Base-by-base conservation (phyloP, 106 monocot genomes). In the Allium fistulosum region DNA sequence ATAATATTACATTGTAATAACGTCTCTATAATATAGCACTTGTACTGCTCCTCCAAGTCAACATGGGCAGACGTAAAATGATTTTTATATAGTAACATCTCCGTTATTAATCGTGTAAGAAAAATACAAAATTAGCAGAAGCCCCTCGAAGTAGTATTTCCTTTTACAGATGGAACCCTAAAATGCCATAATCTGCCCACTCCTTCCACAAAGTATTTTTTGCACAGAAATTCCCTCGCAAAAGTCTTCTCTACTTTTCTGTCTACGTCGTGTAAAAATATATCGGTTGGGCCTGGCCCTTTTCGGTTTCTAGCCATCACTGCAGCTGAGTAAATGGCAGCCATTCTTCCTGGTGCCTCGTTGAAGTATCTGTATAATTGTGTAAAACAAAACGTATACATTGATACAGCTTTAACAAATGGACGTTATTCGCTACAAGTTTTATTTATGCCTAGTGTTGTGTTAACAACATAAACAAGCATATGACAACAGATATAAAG, bases 141-240 rank as follows among this genome's bases (percentile, higher is more conserved):
- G 9, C 55, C 53, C 53, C 69, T 26, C 15, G 55, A 26, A 17
- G 52, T 74, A 8, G 48, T 58, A 49, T 74, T 80, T 7, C 18
- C 69, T 15, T 67, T 71, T 45, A 50, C 75, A 51, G 83, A 72
- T 16, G 87, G 91, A 55, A 94, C 87, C 28, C 67, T 50, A 75
- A 94, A 94, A 62, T 94, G 94, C 94, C 94, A 91, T 13, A 94
- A 72, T 50, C 94, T 67, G 1, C 85, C 85, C 4, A 59, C 16
- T 5, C 70, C 79, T 1, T 74, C 74, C 22, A 94, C 88, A 46
- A 72, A 68, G 63, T 87, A 69, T 83, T 83, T 83, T 8, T 88
- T 71, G 79, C 92, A 93, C 8, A 93, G 66, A 28, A 88, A 93
- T 85, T 93, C 93, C 73, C 51, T 37, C 4, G 93, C 85, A 67